Conservation (phyloP, 345 rosid genomes). For the Moricandia moricandioides region DNA sequence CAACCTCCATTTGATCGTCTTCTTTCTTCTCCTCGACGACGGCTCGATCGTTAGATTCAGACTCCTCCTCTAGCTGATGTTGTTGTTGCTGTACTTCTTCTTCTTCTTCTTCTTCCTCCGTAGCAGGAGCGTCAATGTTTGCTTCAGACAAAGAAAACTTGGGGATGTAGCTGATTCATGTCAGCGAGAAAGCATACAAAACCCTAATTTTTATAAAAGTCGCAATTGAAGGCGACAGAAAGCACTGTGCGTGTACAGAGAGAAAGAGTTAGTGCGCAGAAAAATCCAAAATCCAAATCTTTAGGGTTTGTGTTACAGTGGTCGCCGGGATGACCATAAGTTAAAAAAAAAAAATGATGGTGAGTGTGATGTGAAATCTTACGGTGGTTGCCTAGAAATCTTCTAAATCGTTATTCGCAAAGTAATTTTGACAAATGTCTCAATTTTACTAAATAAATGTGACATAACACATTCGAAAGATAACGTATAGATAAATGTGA, state of each 20-base stretch:
- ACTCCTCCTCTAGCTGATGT: constrained; percentile 20
- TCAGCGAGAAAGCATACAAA: constrained; percentile 31
- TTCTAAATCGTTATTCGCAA: too few species aligned
- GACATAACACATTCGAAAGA: too few species aligned
- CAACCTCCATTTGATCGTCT: constrained; percentile 76
- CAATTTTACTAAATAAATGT: too few species aligned
- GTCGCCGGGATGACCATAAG: constrained; percentile 15
- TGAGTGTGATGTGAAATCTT: neutral
- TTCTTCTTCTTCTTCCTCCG: neutral
- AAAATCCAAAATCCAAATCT: constrained; percentile 13
- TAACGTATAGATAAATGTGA: too few species aligned
- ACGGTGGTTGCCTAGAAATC: too few species aligned
- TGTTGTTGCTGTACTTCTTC: neutral
- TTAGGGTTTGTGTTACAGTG: constrained; percentile 5
- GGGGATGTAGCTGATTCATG: constrained; percentile 51
- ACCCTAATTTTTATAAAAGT: constrained; percentile 60
- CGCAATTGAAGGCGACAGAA: constrained; percentile 94
- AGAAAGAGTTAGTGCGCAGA: constrained; percentile 29
- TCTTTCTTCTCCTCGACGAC: constrained; percentile 24
- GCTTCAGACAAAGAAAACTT: neutral
- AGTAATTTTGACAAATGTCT: too few species aligned
- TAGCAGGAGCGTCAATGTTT: constrained; percentile 22
- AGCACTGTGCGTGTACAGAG: constrained; percentile 52
- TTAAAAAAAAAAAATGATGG: neutral
- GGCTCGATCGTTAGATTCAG: constrained; percentile 25